These are phyloP conservation scores for Rhizophagus sp. DNA, from an alignment of 192 early-diverging fungal species.

Conservation along the genomic window DNA sequence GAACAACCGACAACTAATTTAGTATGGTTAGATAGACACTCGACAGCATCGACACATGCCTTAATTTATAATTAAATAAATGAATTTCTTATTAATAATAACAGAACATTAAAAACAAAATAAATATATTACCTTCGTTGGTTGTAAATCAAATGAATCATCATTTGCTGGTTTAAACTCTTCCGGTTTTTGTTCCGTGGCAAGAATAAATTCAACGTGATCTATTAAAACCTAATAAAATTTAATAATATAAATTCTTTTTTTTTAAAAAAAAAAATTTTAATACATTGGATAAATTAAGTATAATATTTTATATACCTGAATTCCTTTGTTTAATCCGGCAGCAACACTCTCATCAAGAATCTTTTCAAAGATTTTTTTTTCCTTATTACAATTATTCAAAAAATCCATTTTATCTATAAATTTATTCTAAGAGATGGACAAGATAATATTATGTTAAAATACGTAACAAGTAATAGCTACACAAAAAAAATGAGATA, in stretches of 20 bases:
- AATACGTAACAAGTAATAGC: not conserved
- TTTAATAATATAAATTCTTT: not conserved
- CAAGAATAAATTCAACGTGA: slow-evolving; percentile 82
- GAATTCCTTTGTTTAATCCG: slow-evolving; percentile 92
- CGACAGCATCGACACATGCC: slow-evolving; percentile 79
- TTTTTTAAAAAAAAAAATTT: not conserved
- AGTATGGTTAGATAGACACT: slow-evolving; percentile 75
- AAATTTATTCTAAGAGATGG: slow-evolving; percentile 52
- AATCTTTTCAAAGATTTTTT: slow-evolving; percentile 81
- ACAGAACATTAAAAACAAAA: not conserved
- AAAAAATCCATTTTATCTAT: slow-evolving; percentile 92
- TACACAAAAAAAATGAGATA: not conserved
- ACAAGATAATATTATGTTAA: slow-evolving; percentile 6
- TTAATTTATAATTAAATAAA: slow-evolving; percentile 24
- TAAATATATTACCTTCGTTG: slow-evolving; percentile 62
- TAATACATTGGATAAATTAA: not conserved
- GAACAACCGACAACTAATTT: slow-evolving; percentile 72
- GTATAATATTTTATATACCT: slow-evolving; percentile 36
- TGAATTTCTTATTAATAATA: not conserved
- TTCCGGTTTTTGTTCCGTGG: slow-evolving; percentile 61
- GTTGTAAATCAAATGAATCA: slow-evolving; percentile 60
- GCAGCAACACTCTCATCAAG: slow-evolving; percentile 89
- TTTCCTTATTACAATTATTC: slow-evolving; percentile 88
- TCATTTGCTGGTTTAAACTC: slow-evolving; percentile 78
- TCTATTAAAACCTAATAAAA: slow-evolving; percentile 70